A percentile compares a stretch with the other conserved stretches of the same genome.
These are phyloP conservation scores for Backusella sp. DNA, from an alignment of 192 early-diverging fungal genomes.

Conservation along the genomic window DNA sequence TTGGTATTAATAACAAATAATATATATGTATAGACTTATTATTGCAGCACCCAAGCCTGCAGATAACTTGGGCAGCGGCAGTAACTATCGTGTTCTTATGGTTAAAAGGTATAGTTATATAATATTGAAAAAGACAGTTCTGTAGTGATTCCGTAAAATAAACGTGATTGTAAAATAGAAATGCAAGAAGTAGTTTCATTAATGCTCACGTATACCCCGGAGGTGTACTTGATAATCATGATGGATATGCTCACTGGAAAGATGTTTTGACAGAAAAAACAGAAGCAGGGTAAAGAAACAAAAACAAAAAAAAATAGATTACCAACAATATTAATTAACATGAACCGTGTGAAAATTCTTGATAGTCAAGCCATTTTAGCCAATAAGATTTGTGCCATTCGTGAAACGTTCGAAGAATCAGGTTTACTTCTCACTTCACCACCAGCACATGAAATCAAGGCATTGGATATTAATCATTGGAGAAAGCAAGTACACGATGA, in stretches of 20 bases:
- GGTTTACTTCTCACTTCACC: slow-evolving; percentile 61
- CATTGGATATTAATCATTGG: slow-evolving; percentile 40
- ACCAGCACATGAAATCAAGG: slow-evolving; percentile 14
- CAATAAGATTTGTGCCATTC: slow-evolving; percentile 62
- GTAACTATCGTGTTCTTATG: slow-evolving; percentile 11
- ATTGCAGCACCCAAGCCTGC: slow-evolving; percentile 4
- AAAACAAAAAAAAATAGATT: background rate
- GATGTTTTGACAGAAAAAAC: slow-evolving; percentile 4
- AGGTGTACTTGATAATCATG: slow-evolving; percentile 26
- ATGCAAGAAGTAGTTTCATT: slow-evolving; percentile 42
- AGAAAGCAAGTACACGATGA: slow-evolving; percentile 49
- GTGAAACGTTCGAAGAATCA: slow-evolving; percentile 84
- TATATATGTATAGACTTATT: background rate
- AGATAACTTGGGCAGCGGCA: background rate
- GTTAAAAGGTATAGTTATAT: slow-evolving; percentile 1
- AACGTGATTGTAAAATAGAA: slow-evolving; percentile 19
- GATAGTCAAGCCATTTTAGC: slow-evolving; percentile 25
- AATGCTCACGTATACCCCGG: slow-evolving; percentile 57
- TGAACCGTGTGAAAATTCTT: background rate
- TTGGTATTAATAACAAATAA: background rate
- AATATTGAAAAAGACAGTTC: background rate
- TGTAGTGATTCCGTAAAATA: background rate
- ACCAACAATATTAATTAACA: background rate
- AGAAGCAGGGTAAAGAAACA: slow-evolving; percentile 24
- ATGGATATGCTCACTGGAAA: slow-evolving; percentile 26